phyloP scores from a whole-genome alignment of 1,139 yeast species.

The Geotrichum klebahnii region DNA sequence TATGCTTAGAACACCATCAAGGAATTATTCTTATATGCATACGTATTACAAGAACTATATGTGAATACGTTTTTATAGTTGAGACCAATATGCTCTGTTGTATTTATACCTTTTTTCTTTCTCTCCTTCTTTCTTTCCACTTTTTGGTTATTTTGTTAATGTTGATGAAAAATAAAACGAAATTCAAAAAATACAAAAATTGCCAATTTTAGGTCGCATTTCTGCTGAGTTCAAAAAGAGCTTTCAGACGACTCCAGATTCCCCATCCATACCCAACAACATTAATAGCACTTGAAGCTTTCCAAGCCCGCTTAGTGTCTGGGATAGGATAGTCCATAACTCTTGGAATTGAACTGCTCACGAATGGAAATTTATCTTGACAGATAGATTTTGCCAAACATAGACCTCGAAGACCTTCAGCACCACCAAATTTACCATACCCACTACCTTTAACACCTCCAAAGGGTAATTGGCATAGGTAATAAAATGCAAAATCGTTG shows the following conservation, averaged over 20 bases:
- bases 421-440: conserved; percentile 95
- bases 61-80: too few relatives aligned
- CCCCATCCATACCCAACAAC: conserved; percentile 77
- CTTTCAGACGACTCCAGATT: conserved; percentile 60
- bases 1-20: too few relatives aligned
- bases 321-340: conserved; percentile 88
- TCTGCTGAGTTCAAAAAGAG: conserved; percentile 44
- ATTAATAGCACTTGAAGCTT: conserved; percentile 73
- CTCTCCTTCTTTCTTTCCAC: too few relatives aligned
- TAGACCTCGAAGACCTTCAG: conserved; percentile 86
- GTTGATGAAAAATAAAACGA: too few relatives aligned
- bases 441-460: conserved; percentile 94
- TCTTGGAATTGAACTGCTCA: conserved; percentile 75
- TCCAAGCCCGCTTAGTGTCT: conserved; percentile 81
- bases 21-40: too few relatives aligned
- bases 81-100: too few relatives aligned
- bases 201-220: conserved; percentile 13
- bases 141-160: too few relatives aligned
- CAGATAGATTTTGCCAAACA: conserved; percentile 84
- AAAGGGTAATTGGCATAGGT: conserved; percentile 92
- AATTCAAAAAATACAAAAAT: too few relatives aligned
- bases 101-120: too few relatives aligned
- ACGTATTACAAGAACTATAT: too few relatives aligned
- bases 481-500: conserved; percentile 93
- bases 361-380: conserved; percentile 71